Base-by-base conservation (phyloP, 345 rosid genomes). In the Eucalyptus globulus region DNA sequence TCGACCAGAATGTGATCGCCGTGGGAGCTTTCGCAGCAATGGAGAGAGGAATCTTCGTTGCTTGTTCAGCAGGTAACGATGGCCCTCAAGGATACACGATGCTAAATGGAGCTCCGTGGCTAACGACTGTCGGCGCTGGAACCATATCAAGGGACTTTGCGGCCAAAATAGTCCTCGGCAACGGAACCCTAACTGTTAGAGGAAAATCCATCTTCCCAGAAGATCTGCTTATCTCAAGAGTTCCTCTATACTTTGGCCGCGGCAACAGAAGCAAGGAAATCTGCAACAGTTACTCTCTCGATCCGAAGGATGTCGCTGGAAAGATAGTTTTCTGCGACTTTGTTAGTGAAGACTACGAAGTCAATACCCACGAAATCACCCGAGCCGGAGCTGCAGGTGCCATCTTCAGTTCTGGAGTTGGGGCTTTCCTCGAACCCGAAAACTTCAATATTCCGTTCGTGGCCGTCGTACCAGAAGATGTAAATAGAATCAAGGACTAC, bases 81-180 rank as follows among this genome's bases (percentile, higher is more conserved):
- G 95, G 94, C 10, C 95, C 93, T 14, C 92, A 86, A 80, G 90
- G 91, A 27, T 94, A 91, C 91, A 91, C 94, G 2, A 90, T 92
- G 80, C 24, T 2, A 2, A 93, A 92, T 37, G 94, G 95, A 80
- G 93, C 93, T 80, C 93, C 94, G 14, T 92, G 95, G 95, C 86
- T 94, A 21, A 91, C 95, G n/a, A 91, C 94, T 9, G 90, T 93
- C 43, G 95, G 93, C 14, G 94, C 92, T 9, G 95, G 94, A 86
- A 94, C 93, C 50, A 80, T 94, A 11, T 94, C 92, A 2, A 90
- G 93, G 31, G 80, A 91, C 62, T 90, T 89, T 21, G 93, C 80
- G 14, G 94, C 95, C 14, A n/a, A 72, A 7, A 31, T 94, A 51
- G 88, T 88, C 4, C 89, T 93, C 11, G 94, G 93, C 21, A 16